Base-by-base conservation (phyloP, 768 basidiomycete genomes). In the Crucibulum laeve region DNA sequence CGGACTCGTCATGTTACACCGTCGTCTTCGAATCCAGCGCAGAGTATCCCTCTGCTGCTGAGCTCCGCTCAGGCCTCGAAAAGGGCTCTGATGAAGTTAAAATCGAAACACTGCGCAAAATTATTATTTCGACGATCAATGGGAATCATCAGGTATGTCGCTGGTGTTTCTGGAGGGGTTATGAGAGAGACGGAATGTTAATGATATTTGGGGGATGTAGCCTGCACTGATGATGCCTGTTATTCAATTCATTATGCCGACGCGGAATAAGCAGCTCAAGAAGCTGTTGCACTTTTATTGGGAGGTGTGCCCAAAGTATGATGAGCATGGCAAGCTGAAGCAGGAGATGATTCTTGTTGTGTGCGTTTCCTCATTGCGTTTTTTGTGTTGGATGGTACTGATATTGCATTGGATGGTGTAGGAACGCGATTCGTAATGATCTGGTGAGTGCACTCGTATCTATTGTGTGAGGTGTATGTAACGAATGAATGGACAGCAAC, bases 301-400 rank as follows among this genome's bases (percentile, higher is more conserved):
- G 90, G 91, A 98, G 69, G 87, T 98, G 17, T 98, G 94, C 67
- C 95, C 95, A 6, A 97, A 97, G 64, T 85, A 94, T 50, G 95
- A 98, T 55, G 95, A 98, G 56, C 84, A 80, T 51, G 95, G 95
- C 39, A 98, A 97, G 69, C 68, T 98, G 53, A 97, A 95, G 77
- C 96, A 98, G 68, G 95, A 99, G 71, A 98, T 98, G 95, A 98
- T 97, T 59, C 79, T 98, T 41, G 95, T 98, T 24, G 93, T 94
- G 91, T 94, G 63, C 61, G 91, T 80, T 8, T 3, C 23, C 32
- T 17, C 43, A 32, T 24, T 40, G 17, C 26, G 24, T 24, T 21
- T 35, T 44, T 30, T 52, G 25, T n/a, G 15, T 17, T 38, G 14
- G 21, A 40, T 40, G 33, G n/a, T n/a, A n/a, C 26, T 38, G 53